Evolutionary conservation across 257 asterid genomes (phyloP), one percentile per base, ranked within the genome.

Genomic region (Solanum neorickii): DNA sequence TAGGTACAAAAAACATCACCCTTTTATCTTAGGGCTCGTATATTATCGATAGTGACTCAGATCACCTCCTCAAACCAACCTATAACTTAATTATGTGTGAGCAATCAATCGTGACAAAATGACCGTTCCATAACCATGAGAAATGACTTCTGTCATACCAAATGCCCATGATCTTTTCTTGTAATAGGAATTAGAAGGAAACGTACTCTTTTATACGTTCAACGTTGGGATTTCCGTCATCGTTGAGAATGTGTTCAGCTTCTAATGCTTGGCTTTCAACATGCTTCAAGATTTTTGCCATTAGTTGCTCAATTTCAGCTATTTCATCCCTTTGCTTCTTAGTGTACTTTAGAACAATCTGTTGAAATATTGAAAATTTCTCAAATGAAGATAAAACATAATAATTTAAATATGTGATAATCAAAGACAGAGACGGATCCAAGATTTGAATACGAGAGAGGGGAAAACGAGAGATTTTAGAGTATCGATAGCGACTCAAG

Each of bases 231-330:
- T 33, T 87, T 82, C 92, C 92, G 41, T 91, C 91, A 68, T 88
- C 88, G 10, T 70, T 37, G 42, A 89, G 89, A 23, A 89, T 84
- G 87, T 85, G 73, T 83, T 56, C 33, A 83, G 49, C 89, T 86
- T 88, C 91, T 66, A 92, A 87, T 35, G 84, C 89, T 86, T 89
- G 89, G 66, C 83, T 88, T 6, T 89, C 89, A 2, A 78, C 88
- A 46, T 88, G 92, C 91, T 88, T 90, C 86, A 88, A 41, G 68
- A 90, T 59, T 65, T 87, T 88, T 39, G 92, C 92, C 93, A 88
- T 91, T 59, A 90, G 59, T 76, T 77, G 90, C 82, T 91, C 92
- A 76, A 87, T 84, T 82, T 90, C 90, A 82, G 87, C 89, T 39
- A 83, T 83, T 65, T 83, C 86, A 7, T 46, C 75, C 65, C 77